These are phyloP conservation scores for Ceratonia siliqua DNA, from an alignment of 306 rosid species.

Conservation along the genomic window DNA sequence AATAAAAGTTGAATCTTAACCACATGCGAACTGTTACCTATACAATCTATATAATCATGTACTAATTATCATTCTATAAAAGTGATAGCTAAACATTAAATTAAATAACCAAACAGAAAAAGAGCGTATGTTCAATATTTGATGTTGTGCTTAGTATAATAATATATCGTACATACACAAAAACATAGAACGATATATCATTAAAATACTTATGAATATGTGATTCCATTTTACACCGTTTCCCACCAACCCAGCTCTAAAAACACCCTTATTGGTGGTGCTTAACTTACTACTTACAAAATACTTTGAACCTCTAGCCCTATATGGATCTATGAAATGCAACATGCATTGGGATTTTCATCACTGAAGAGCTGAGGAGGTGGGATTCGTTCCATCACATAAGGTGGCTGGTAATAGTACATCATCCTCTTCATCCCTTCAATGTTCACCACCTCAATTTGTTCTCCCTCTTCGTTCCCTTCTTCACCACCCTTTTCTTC, in stretches of 20 bases:
- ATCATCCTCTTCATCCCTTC: slow-evolving; percentile 80
- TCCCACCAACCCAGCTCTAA: slow-evolving; percentile 38
- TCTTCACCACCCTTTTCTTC: slow-evolving; percentile 44
- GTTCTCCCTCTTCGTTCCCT: slow-evolving; percentile 39
- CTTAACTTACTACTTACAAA: background rate
- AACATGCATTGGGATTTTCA: slow-evolving; percentile 95
- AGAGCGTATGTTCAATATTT: too few relatives aligned
- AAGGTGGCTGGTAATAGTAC: slow-evolving; percentile 68
- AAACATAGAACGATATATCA: slow-evolving; percentile 43
- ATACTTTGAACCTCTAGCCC: background rate
- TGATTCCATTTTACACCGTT: slow-evolving; percentile 24
- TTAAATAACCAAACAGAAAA: too few relatives aligned
- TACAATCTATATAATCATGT: too few relatives aligned
- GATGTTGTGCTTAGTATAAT: background rate
- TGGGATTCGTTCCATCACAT: slow-evolving; percentile 70
- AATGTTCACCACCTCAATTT: slow-evolving; percentile 8
- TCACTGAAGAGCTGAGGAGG: slow-evolving; percentile 95
- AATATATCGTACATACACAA: slow-evolving; percentile 44
- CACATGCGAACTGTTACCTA: too few relatives aligned
- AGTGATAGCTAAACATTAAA: too few relatives aligned
- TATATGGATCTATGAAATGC: slow-evolving; percentile 52
- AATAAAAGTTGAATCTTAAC: too few relatives aligned
- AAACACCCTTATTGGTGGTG: slow-evolving; percentile 34
- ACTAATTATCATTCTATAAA: too few relatives aligned
- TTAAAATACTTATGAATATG: slow-evolving; percentile 20